Conservation (phyloP, 169 alveolate genomes). For the Plasmodium berghei region DNA sequence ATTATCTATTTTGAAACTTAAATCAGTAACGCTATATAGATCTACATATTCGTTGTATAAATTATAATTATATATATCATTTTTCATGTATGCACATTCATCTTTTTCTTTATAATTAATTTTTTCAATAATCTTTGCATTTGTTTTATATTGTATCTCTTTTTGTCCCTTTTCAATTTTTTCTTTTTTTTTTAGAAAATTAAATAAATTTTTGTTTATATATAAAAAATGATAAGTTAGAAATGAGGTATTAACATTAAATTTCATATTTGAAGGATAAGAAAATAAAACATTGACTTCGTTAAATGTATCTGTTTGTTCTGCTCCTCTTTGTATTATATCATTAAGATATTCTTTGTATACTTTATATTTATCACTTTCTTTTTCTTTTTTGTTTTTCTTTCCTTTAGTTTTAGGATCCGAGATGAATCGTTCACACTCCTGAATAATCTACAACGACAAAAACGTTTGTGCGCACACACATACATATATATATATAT, state of each 20-base stretch:
- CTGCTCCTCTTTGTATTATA: conserved; percentile 65
- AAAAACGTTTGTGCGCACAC: not conserved
- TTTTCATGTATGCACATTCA: conserved; percentile 52
- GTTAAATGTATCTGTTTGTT: conserved; percentile 28
- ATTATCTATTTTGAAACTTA: conserved; percentile 9
- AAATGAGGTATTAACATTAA: conserved; percentile 52
- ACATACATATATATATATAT: conserved; percentile 1
- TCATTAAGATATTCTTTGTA: conserved; percentile 39
- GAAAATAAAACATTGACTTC: conserved; percentile 32
- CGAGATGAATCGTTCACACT: conserved; percentile 57
- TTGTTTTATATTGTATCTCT: conserved; percentile 6
- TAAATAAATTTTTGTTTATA: conserved; percentile 31
- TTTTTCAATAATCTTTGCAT: not conserved
- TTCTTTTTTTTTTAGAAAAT: conserved; percentile 13
- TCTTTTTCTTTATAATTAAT: not conserved
- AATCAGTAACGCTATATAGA: not conserved
- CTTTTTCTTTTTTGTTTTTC: conserved; percentile 22
- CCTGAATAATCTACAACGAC: conserved; percentile 7
- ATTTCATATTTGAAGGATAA: conserved; percentile 19
- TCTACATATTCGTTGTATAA: conserved; percentile 29
- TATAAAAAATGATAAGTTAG: conserved; percentile 45
- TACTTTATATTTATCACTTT: conserved; percentile 14
- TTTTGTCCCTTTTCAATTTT: not conserved
- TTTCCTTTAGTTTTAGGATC: conserved; percentile 5
- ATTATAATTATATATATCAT: conserved; percentile 46